Conservation (phyloP, 805 yeast genomes). For the Ascoidea rubescens region DNA sequence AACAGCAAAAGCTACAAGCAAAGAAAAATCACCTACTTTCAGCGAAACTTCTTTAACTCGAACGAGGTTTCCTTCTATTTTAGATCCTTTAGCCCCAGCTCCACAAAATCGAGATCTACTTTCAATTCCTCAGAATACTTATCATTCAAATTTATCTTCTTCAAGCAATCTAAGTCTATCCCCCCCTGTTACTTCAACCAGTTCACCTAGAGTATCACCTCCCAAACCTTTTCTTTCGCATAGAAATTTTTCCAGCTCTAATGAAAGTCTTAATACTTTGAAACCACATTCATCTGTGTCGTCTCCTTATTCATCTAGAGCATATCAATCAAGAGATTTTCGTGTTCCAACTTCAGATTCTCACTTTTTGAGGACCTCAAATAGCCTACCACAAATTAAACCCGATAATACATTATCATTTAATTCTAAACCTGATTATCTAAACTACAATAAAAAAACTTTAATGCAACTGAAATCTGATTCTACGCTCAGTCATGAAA, state of each 20-base stretch:
- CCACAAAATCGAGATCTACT: not conserved
- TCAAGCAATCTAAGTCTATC: not conserved
- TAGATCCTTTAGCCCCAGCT: not conserved
- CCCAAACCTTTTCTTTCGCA: not conserved
- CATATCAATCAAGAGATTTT: not conserved
- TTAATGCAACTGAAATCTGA: no score
- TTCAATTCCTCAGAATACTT: not conserved
- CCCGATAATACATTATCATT: not conserved
- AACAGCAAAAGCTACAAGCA: not conserved
- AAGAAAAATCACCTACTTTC: not conserved
- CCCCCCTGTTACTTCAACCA: not conserved
- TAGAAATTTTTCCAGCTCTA: not conserved
- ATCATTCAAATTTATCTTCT: not conserved
- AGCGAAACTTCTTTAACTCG: not conserved
- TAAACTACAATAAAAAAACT: no score
- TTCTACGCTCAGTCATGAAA: not conserved
- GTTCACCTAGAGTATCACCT: not conserved
- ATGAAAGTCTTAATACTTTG: not conserved
- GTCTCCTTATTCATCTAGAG: not conserved
- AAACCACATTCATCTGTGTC: not conserved
- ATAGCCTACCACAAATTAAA: not conserved
- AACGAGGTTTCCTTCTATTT: not conserved
- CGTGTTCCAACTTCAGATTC: no score
- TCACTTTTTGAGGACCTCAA: not conserved
- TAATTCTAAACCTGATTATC: not conserved